Base-by-base conservation (phyloP, 1,284 basidiomycete species). In the Irpex rosettiformis region DNA sequence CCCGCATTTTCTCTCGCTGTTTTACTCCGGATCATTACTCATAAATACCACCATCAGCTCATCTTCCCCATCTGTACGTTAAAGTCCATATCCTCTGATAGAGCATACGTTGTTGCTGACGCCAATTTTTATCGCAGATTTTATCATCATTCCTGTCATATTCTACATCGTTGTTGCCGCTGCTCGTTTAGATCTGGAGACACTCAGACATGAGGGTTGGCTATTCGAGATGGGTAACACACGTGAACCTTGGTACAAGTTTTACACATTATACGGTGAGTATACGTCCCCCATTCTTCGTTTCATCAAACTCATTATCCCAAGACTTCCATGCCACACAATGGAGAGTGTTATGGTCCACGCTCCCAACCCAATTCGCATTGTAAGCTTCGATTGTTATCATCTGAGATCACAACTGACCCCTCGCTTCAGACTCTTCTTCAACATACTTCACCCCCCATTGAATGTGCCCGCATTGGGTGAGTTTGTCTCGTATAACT, bases 391-490 rank as follows among this genome's bases (percentile, higher is more conserved):
- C 66, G 58, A 67, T 67, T 57, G 64, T n/a, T 2, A 10, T 47
- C 52, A 54, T 7, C 5, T 13, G 40, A 45, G 70, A 30, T 28
- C 6, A 13, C 16, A 33, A 6, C 28, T 52, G 7, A 52, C 8
- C 11, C n/a, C 10, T 43, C 16, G 11, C 3, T 3, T n/a, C 30
- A 89, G 88, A 58, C 62, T 95, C 42, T 95, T 96, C 71, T 96
- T 96, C 73, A 94, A 97, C 62, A 88, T 98, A 55, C 75, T 99
- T 10, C 96, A 98, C 70, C 96, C 97, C 8, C 94, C 94, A 40
- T 77, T 96, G 56, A 96, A 96, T 65, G 92, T 98, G 2, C 96
- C 96, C 2, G 94, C 96, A 4, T 78, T 99, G 8, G 89, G 94
- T 82, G 65, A 55, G 78, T 64, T 22, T 51, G n/a, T 7, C 22